Percentiles rank a stretch among this genome's conserved stretches.
Conservation (phyloP, 805 yeast species). For the Pichia phayaonensis region DNA sequence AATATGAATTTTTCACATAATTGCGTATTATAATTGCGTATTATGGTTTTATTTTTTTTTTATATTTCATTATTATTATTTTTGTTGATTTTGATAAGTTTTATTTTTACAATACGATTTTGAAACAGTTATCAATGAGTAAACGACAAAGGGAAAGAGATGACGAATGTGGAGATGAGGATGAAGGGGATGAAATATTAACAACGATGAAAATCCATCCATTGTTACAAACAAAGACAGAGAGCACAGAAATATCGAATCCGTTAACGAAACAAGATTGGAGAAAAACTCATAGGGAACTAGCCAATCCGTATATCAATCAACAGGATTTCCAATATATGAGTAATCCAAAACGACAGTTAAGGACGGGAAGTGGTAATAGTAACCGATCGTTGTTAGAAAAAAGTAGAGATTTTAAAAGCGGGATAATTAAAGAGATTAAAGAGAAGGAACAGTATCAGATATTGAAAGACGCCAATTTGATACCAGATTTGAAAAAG, state of each 20-base stretch:
- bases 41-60: too few species aligned
- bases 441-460: slow-evolving; percentile 18
- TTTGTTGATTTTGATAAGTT: neutral
- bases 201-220: slow-evolving; percentile 26
- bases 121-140: neutral
- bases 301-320: slow-evolving; percentile 28
- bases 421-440: slow-evolving; percentile 26
- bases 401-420: slow-evolving; percentile 24
- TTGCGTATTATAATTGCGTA: too few species aligned
- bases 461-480: slow-evolving; percentile 28
- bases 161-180: neutral
- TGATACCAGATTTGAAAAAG: slow-evolving; percentile 41
- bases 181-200: slow-evolving; percentile 9
- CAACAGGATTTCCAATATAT: slow-evolving; percentile 26
- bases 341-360: neutral
- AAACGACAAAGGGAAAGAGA: neutral
- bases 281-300: slow-evolving; percentile 7
- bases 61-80: neutral
- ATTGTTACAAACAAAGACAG: slow-evolving; percentile 12
- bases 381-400: slow-evolving; percentile 27
- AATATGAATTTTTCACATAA: too few species aligned
- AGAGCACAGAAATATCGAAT: neutral
- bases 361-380: neutral
- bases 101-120: too few species aligned
- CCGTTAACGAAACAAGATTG: neutral